phyloP scores from a whole-genome alignment of 192 early-diverging fungal genomes.

The Mortierella antarctica region DNA sequence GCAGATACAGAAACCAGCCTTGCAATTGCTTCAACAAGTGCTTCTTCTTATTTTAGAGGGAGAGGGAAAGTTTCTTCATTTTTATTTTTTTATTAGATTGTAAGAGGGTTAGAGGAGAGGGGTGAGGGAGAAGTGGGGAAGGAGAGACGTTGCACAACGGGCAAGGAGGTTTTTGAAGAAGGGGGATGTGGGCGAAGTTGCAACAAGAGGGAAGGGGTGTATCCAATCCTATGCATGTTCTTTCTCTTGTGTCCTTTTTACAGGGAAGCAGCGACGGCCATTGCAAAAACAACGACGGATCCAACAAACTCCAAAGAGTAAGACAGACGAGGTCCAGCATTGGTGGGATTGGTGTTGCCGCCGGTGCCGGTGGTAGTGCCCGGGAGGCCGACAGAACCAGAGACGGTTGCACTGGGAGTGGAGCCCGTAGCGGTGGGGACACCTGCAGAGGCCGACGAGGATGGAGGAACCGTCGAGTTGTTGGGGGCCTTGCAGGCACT shows the following conservation, averaged over 20 bases:
- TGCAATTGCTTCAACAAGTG: too few relatives aligned
- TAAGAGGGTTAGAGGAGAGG: background rate
- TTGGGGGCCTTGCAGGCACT: conserved; percentile 12
- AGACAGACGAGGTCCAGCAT: background rate
- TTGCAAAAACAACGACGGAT: background rate
- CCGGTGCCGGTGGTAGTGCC: background rate
- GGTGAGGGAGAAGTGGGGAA: background rate
- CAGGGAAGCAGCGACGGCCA: background rate
- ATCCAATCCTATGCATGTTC: background rate
- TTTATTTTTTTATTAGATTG: background rate
- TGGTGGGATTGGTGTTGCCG: background rate
- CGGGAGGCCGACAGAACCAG: background rate
- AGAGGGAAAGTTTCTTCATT: too few relatives aligned
- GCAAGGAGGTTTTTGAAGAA: background rate
- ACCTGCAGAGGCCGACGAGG: background rate
- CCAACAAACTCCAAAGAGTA: background rate
- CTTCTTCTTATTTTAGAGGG: too few relatives aligned
- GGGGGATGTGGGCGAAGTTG: background rate
- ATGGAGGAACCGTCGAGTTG: background rate
- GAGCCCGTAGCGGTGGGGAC: background rate
- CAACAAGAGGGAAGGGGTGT: background rate
- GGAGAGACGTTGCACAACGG: background rate
- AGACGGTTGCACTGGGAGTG: background rate
- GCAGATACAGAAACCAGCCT: too few relatives aligned
- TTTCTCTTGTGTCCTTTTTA: background rate